Percentiles rank a stretch among this genome's conserved stretches.
Evolutionary conservation across 805 yeast genomes (phyloP).

Genomic region (Spathaspora arborariae): DNA sequence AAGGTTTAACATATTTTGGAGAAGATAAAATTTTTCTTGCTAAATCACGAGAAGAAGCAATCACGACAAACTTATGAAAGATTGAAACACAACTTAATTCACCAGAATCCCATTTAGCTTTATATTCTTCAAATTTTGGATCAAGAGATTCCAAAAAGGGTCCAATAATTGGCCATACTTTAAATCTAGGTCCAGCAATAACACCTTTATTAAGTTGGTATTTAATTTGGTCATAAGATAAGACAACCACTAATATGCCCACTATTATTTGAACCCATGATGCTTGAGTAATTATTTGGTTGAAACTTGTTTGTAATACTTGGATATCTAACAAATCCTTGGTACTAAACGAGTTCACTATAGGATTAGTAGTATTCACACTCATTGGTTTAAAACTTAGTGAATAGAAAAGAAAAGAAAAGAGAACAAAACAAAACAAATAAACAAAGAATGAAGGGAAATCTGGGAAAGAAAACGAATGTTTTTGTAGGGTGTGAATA

Average conservation of each 20-base stretch:
- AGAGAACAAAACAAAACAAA: neutral
- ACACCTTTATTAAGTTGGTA: conserved; percentile 80
- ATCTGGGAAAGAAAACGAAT: neutral
- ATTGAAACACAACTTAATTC: conserved; percentile 94
- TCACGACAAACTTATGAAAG: conserved; percentile 95
- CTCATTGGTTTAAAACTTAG: conserved; percentile 4
- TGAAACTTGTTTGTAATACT: conserved; percentile 11
- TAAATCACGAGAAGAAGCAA: conserved; percentile 83
- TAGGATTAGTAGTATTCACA: conserved; percentile 7
- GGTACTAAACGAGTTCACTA: conserved; percentile 4
- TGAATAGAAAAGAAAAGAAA: neutral
- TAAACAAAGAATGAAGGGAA: no score
- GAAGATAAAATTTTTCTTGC: conserved; percentile 84
- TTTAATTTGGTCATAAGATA: conserved; percentile 70
- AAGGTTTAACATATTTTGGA: conserved; percentile 88
- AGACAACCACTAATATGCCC: conserved; percentile 43
- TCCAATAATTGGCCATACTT: conserved; percentile 93
- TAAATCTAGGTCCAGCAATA: conserved; percentile 86
- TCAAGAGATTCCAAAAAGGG: conserved; percentile 92
- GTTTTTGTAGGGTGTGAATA: neutral
- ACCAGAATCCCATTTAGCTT: conserved; percentile 92
- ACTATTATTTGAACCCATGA: conserved; percentile 54
- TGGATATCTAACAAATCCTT: conserved; percentile 6
- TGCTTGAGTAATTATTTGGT: conserved; percentile 18
- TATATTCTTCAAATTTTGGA: conserved; percentile 92